Evolutionary conservation across 495 filamentous ascomycete species (phyloP).

Genomic region (Chaetomium fimeti): DNA sequence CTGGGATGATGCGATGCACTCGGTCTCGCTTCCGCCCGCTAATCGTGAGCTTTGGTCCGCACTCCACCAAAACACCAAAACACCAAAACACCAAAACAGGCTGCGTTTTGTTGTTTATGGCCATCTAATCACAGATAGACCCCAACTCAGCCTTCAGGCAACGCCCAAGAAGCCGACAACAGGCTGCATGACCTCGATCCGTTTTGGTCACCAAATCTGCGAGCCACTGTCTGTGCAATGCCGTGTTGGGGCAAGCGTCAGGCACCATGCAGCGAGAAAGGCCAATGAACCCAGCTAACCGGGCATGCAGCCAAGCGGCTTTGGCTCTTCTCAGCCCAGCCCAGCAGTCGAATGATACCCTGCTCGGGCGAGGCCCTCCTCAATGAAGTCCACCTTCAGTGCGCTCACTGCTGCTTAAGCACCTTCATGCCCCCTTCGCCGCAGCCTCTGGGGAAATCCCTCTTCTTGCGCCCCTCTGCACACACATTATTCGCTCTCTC

Average conservation of each 20-base stretch:
- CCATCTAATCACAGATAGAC: too few relatives aligned
- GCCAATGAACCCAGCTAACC: neutral
- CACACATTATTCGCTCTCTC: neutral
- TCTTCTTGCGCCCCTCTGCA: neutral
- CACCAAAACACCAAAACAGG: neutral
- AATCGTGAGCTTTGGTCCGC: neutral
- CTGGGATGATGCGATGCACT: neutral
- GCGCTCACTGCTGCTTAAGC: neutral
- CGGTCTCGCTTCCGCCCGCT: neutral
- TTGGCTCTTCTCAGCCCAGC: constrained; percentile 2
- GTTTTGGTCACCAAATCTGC: constrained; percentile 3
- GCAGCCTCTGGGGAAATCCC: neutral
- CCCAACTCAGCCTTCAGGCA: neutral
- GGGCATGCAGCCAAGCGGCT: constrained; percentile 11
- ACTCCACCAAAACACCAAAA: neutral
- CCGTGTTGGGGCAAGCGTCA: constrained; percentile 14
- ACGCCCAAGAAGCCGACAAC: neutral
- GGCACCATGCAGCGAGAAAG: neutral
- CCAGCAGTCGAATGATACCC: constrained; percentile 1
- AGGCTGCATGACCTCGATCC: neutral
- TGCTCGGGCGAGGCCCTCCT: constrained; percentile 12
- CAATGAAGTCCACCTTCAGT: neutral
- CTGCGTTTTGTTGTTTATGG: neutral
- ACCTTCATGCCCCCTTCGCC: neutral
- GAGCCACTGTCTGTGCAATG: constrained; percentile 3